Conservation (phyloP, 805 yeast genomes). For the Kluyveromyces aestuarii region DNA sequence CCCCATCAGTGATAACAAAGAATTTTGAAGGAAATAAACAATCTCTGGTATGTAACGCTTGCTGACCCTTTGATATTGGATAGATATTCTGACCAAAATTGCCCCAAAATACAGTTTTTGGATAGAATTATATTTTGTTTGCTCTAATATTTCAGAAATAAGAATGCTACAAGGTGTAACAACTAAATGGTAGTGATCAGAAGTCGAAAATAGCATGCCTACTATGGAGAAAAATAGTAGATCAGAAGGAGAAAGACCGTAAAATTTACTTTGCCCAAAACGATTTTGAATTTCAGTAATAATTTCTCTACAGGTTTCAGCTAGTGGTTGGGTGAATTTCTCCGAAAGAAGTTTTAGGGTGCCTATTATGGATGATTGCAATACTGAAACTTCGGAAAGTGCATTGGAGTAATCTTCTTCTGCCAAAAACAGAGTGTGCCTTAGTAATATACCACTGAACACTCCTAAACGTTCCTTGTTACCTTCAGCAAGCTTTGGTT, state of each 20-base stretch:
- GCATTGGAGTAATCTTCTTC: conserved; percentile 29
- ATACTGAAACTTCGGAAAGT: conserved; percentile 28
- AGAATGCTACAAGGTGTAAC: conserved; percentile 75
- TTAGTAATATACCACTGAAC: conserved; percentile 55
- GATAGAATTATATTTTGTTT: conserved; percentile 33
- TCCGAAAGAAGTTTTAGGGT: conserved; percentile 52
- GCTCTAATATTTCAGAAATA: conserved; percentile 61
- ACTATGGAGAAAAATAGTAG: conserved; percentile 58
- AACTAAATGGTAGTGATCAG: conserved; percentile 90
- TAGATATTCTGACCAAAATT: conserved; percentile 52
- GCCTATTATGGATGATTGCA: conserved; percentile 36
- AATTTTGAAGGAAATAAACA: conserved; percentile 44
- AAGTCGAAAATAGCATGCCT: conserved; percentile 80
- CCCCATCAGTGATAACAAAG: conserved; percentile 32
- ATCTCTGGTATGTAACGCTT: conserved; percentile 82
- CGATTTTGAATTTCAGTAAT: conserved; percentile 48
- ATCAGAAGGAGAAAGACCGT: conserved; percentile 38
- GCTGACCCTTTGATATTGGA: conserved; percentile 70
- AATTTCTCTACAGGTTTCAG: conserved; percentile 51
- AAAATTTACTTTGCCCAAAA: conserved; percentile 32
- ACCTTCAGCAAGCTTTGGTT: conserved; percentile 73
- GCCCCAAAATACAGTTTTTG: conserved; percentile 48
- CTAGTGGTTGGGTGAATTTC: conserved; percentile 53
- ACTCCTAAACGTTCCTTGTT: conserved; percentile 64
- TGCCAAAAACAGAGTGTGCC: conserved; percentile 47